Evolutionary conservation across 2,329 filamentous ascomycete species (phyloP), one percentile per base, ranked within the genome.

Genomic region (Colletotrichum spaethianum): DNA sequence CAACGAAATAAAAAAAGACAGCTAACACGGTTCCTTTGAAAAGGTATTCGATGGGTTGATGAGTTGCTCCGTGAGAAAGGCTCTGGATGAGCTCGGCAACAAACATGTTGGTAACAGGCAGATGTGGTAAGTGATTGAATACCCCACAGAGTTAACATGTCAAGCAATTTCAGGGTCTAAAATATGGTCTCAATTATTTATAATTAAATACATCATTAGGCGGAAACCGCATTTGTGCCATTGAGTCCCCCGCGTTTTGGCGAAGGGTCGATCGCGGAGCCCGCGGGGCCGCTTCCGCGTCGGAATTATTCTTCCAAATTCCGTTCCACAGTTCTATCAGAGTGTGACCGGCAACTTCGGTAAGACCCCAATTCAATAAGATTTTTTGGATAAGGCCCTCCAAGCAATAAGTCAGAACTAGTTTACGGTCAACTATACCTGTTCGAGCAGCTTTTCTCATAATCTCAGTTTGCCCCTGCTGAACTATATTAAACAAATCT

Each of bases 1-100:
- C 64, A 16, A 87, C 69, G 48, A 89, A 73, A 74, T 88, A 88
- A 50, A 85, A 67, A 23, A 85, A 48, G 0, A 84, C 80, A 0
- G 80, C 44, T 20, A 72, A 16, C 1, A 40, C 65, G 7, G 53
- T 5, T 23, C 33, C 31, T 3, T 69, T 55, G 2, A 38, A 40
- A 9, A 72, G 44, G 2, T 74, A 75, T 42, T 76, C 74, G 18
- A 72, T 74, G 1, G 78, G 76, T n/a, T 75, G 76, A 16, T 76
- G 62, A 18, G 60, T 69, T 20, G 76, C 67, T 26, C 76, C 48
- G 5, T 73, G 48, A 16, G 67, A 63, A 0, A 79, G 53, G 1
- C 75, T 73, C 1, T 76, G 52, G 16, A 79, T 38, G 4, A 79
- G 64, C 28, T 74, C 75, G 31, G 76, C 74, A n/a, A 80, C 75